These are phyloP conservation scores for Hyphopichia fennica DNA, from an alignment of 1,139 yeast genomes.

Conservation along the genomic window DNA sequence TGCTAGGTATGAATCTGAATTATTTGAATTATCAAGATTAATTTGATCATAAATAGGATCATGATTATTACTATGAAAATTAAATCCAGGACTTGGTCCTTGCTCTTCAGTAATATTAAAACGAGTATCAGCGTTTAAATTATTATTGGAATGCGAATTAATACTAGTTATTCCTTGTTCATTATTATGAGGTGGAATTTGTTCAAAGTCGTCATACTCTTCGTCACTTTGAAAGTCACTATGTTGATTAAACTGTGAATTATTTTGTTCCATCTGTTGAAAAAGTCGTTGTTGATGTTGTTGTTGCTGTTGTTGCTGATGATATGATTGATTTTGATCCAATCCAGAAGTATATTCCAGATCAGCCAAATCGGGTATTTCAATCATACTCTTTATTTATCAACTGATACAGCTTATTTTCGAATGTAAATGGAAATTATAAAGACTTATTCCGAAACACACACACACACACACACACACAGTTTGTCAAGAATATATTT, in stretches of 20 bases:
- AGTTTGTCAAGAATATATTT: too few relatives aligned
- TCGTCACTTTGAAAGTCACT: too few relatives aligned
- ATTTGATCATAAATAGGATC: background rate
- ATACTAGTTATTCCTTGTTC: background rate
- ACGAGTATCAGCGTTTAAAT: background rate
- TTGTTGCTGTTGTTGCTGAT: slow-evolving; percentile 5
- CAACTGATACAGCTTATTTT: too few relatives aligned
- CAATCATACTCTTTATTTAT: slow-evolving; percentile 38
- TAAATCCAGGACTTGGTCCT: background rate
- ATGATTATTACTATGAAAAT: background rate
- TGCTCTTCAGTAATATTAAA: background rate
- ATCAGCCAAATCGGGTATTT: slow-evolving; percentile 41
- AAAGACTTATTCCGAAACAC: too few relatives aligned
- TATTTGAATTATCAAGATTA: background rate
- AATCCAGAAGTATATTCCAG: slow-evolving; percentile 11
- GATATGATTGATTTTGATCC: too few relatives aligned
- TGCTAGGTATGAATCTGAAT: background rate
- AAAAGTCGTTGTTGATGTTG: slow-evolving; percentile 1
- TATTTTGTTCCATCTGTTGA: background rate
- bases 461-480: too few relatives aligned
- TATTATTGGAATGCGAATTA: background rate
- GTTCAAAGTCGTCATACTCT: background rate
- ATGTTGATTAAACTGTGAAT: background rate
- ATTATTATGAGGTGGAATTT: background rate
- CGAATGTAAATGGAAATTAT: too few relatives aligned